Base-by-base conservation (phyloP, 495 filamentous ascomycete genomes). In the Aspergillus kassunensis region DNA sequence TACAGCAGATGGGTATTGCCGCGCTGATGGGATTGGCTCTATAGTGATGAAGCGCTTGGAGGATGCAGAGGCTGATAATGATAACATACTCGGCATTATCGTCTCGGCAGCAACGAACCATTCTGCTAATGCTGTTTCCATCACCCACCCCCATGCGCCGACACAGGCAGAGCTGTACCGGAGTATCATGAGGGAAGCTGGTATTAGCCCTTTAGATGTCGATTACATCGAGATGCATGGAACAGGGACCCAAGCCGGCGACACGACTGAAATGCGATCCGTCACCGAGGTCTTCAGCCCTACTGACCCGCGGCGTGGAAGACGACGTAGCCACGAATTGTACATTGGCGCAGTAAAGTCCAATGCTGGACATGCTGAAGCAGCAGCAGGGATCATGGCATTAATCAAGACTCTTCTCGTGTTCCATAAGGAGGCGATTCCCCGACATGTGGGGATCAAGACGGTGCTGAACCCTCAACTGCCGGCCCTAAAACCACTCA, bases 1-100 rank as follows among this genome's bases (percentile, higher is more conserved):
- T 43, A 74, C 71, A 15, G 86, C 86, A 4, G 84, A 90, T 58
- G 86, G 87, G 0, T 90, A 89, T 63, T 88, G 85, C 57, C 78
- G 87, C 45, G 73, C 57, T 2, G 78, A 81, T 1, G 75, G 65
- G 7, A 54, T 78, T 11, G 78, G 64, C 2, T 62, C 66, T 2
- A 39, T 79, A 0, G 56, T 80, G 1, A 24, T 80, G 0, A 80
- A 80, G 54, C 53, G 72, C 3, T 47, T 78, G 0, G 64, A 67
- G 6, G 74, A 78, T 57, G 77, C 77, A 1, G 36, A 65, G 11
- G 65, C 67, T 4, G 76, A 80, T 10, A 68, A 70, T 6, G 76
- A 80, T 42, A 62, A 62, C 7, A 70, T 80, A 34, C 50, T 71
- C 1, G 77, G 49, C 24, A 54, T 68, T 19, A 68, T 74, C 29